Base-by-base conservation (phyloP, 345 rosid genomes). In the Corchorus capsularis region DNA sequence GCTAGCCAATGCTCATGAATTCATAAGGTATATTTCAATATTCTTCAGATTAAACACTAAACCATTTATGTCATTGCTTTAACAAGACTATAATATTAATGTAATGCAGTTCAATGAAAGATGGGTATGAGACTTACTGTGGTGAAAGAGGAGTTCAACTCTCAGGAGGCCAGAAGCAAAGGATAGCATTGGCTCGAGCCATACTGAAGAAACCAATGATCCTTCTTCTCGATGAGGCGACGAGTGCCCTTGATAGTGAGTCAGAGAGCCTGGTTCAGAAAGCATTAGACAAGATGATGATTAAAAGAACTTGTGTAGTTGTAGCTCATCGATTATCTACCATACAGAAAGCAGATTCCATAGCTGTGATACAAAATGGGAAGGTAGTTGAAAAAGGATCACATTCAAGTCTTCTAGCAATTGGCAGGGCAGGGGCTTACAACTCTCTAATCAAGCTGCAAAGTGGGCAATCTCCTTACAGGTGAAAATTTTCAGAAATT, bases 121-220 rank as follows among this genome's bases (percentile, higher is more conserved):
- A 82, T 22, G 87, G 84, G 4, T 83, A 82, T 16, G 80, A 78
- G 13, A 85, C 85, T 3, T 69, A 77, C 37, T 81, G 86, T 5
- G 84, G 88, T 19, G 90, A 80, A 71, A 75, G 83, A 71, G 88
- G 88, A 76, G 77, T 79, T 32, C 85, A 78, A 47, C 73, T 87
- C 13, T 87, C 87, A 1, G 88, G 88, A 64, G 88, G 88, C 8
- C 87, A 87, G 78, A 87, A 82, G 70, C 88, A 87, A 70, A 80
- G 86, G 68, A 83, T 85, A 11, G 84, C 85, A 6, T 59, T 87
- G 35, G 88, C 90, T 43, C 75, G 83, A 65, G 87, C 82, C 4
- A 82, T 82, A 11, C 65, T 87, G 67, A 85, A 80, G 76, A 73
- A 77, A 74, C 87, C 83, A 0, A 69, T 27, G n/a, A 82, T 85